Evolutionary conservation across 208 protist genomes (phyloP), one percentile per base, ranked within the genome.

Genomic region (Porcisia deanei): DNA sequence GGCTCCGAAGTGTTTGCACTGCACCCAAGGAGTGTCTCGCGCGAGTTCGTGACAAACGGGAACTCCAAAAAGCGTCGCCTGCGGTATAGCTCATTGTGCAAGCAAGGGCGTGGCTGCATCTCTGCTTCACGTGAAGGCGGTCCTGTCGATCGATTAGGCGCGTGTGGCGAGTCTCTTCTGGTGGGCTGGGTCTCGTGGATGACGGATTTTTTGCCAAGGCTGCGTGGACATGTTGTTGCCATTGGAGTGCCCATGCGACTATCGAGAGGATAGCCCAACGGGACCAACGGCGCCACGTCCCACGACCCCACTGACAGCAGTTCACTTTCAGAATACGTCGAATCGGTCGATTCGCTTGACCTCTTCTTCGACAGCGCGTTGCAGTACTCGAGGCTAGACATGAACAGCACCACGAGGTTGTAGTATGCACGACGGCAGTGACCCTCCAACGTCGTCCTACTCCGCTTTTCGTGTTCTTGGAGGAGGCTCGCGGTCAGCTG

Each of bases 11-110:
- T 37, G 45, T 16, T 30, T 6, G 55, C 41, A 30, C n/a, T 30
- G 76, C 55, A 63, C 34, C 69, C 76, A 30, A 75, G 55, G n/a
- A 80, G 76, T 9, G 76, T 80, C 61, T 65, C 49, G 70, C 64
- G 45, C 54, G 67, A 71, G 70, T 80, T 75, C 5, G 76, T 80
- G 39, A 75, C 60, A 52, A 71, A 80, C 16, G 76, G 76, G 37
- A 75, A 80, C 76, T 80, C 76, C 9, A 80, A 63, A 52, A 63
- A 41, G 63, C 37, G 14, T 18, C 76, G 69, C 41, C 60, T 52
- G 22, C 3, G 3, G 61, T 80, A 75, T 14, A 80, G 76, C 7
- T 34, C 64, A 53, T 20, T 10, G 43, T 4, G 16, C 37, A 22
- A 43, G 12, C 60, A 25, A 43, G 60, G 1, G 60, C 18, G 4